Base-by-base conservation (phyloP, 1,139 yeast genomes). In the Lizanozyma gosingica region DNA sequence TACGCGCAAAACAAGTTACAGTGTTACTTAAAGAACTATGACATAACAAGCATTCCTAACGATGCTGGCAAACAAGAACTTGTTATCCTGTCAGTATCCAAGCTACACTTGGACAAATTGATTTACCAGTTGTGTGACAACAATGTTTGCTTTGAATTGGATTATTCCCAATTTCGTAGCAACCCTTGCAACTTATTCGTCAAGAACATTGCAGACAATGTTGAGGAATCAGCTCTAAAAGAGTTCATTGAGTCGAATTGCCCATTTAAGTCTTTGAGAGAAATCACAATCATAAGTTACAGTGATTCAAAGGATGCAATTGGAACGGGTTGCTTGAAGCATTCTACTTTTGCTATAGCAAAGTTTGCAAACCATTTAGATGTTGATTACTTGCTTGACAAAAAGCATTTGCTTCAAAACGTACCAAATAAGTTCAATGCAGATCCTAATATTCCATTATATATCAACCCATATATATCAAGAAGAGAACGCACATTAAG, bases 381-480 rank as follows among this genome's bases (percentile, higher is more conserved):
- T 29, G 45, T 35, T 4, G 44, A 41, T 14, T 18, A 16, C n/a
- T 9, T 40, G 4, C 18, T 37, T 4, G 18, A 34, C 14, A 15
- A 15, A 17, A 17, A 4, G 32, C 37, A 29, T 3, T 8, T 37
- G 6, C 6, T 8, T 3, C 35, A 36, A 15, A 38, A 37, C 17
- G 36, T 40, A 16, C 35, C 37, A 18, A 22, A 35, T n/a, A 4
- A 17, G 3, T 29, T 14, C 14, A 15, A 9, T 11, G 6, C 29
- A 6, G 29, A 6, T 22, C 29, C 29, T 22, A 22, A 6, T 22
- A 22, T 48, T 22, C 62, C 57, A 15, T 44, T 63, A 33, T 60
- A 62, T 42, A 44, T 62, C 29, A 60, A 62, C 40, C 51, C 49
- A 42, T 62, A 60, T 43, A 53, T 60, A 6, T 22, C 29, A 4